Base-by-base conservation (phyloP, 225 moss, liverwort and hornwort species). In the Thuidium tamariscinum region DNA sequence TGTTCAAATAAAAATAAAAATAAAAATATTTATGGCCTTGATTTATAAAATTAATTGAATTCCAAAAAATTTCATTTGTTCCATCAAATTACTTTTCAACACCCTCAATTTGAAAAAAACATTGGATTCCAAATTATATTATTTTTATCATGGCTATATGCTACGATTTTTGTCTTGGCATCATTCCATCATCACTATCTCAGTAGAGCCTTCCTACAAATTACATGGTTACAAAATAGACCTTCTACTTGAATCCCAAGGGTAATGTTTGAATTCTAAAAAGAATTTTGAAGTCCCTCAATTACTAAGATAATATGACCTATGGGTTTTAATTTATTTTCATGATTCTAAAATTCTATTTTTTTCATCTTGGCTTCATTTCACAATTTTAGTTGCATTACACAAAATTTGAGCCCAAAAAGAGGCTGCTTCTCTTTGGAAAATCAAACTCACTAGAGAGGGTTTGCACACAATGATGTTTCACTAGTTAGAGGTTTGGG, bases 91-190 rank as follows among this genome's bases (percentile, higher is more conserved):
- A 32, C 7, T 13, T 49, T 49, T 13, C 13, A 34, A 7, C 1
- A 32, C 20, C 10, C 0, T 34, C 7, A 34, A 49, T 13, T 34
- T n/a, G n/a, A 6, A 74, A 74, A 73, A 73, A 13, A 49, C 46
- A 30, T 16, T 71, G 9, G 7, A 4, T 74, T 74, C 0, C 0
- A 74, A 32, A 32, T 13, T 73, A 0, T 2, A 32, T 49, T 32
- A 32, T 49, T 74, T n/a, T 32, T 49, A 0, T 48, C 0, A 0
- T 11, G 0, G 2, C 2, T 46, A 7, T 7, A 73, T 73, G 1
- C 20, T 2, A 20, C 32, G 7, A 39, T 39, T 68, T 68, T 67
- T 7, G 2, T 42, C 4, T 4, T 26, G 8, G 2, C 37, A 14
- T 69, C 15, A 26, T 69, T 26, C 15, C 8, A 25, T 14, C 4